phyloP scores from a whole-genome alignment of 371 early-diverging fungal species.

The Mortierella polycephala region DNA sequence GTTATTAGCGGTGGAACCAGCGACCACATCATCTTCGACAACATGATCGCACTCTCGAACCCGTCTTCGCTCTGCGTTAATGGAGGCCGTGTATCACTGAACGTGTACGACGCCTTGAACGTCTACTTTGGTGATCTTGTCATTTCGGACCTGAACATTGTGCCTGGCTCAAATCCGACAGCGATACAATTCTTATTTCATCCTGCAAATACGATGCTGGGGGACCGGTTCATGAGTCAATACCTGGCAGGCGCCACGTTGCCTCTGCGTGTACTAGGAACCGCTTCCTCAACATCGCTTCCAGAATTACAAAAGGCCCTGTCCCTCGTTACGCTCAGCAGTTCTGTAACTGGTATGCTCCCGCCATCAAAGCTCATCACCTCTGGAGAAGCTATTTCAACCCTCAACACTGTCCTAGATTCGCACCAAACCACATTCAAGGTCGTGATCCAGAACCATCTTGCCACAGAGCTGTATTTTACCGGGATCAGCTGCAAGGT shows the following conservation, averaged over 20 bases:
- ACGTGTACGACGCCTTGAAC: constrained; percentile 53
- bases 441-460: constrained; percentile 54
- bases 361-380: constrained; percentile 48
- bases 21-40: constrained; percentile 45
- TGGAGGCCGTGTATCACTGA: constrained; percentile 57
- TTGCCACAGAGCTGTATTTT: constrained; percentile 46
- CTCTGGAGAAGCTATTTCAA: constrained; percentile 15
- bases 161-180: constrained; percentile 54
- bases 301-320: constrained; percentile 56
- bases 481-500: constrained; percentile 17
- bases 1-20: constrained; percentile 56
- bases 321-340: constrained; percentile 53
- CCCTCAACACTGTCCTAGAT: constrained; percentile 1
- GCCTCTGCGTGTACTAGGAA: constrained; percentile 53
- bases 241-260: constrained; percentile 39
- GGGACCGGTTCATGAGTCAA: constrained; percentile 15
- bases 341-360: constrained; percentile 52
- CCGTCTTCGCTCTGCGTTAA: constrained; percentile 60
- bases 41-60: constrained; percentile 51
- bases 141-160: constrained; percentile 37
- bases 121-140: constrained; percentile 47
- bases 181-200: constrained; percentile 40
- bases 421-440: constrained; percentile 27
- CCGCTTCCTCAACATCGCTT: constrained; percentile 45
- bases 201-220: not conserved